Conservation (phyloP, 805 yeast genomes). For the Suhomyces pyralidae region DNA sequence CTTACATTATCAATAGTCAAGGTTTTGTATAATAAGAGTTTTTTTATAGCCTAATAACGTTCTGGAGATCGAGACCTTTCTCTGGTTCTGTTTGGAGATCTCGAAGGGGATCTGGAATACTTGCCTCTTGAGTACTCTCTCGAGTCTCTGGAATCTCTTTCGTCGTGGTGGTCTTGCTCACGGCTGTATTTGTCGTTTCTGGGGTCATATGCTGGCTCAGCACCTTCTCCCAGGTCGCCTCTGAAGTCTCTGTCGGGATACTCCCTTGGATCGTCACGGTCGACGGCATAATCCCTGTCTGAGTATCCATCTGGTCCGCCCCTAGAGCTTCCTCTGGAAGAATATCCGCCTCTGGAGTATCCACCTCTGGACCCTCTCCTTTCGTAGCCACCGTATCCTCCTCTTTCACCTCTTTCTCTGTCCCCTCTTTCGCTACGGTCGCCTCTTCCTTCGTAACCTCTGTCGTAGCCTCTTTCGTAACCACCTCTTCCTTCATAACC, state of each 20-base stretch:
- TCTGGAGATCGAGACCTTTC: constrained; percentile 17
- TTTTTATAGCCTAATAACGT: constrained; percentile 13
- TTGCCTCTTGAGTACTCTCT: constrained; percentile 24
- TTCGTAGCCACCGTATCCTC: constrained; percentile 16
- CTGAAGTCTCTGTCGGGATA: constrained; percentile 16
- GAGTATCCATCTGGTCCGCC: not conserved
- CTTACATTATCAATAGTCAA: too few species aligned
- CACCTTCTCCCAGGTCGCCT: constrained; percentile 12
- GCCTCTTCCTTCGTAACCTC: constrained; percentile 16
- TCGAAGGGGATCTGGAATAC: constrained; percentile 38
- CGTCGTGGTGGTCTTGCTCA: constrained; percentile 12
- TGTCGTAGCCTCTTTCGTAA: constrained; percentile 3
- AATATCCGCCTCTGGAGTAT: not conserved
- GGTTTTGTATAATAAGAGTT: too few species aligned
- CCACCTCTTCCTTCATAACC: constrained; percentile 13
- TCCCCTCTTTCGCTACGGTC: constrained; percentile 7
- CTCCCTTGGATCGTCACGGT: constrained; percentile 4
- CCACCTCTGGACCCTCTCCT: constrained; percentile 7
- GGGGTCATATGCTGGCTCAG: constrained; percentile 18
- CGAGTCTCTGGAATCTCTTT: constrained; percentile 10
- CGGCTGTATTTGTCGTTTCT: constrained; percentile 15
- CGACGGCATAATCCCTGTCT: constrained; percentile 3
- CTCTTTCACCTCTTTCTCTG: constrained; percentile 10
- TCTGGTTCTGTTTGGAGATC: constrained; percentile 18
- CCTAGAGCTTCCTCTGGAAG: not conserved